phyloP scores from a whole-genome alignment of 306 rosid genomes.

The Trichosanthes cucumerina region DNA sequence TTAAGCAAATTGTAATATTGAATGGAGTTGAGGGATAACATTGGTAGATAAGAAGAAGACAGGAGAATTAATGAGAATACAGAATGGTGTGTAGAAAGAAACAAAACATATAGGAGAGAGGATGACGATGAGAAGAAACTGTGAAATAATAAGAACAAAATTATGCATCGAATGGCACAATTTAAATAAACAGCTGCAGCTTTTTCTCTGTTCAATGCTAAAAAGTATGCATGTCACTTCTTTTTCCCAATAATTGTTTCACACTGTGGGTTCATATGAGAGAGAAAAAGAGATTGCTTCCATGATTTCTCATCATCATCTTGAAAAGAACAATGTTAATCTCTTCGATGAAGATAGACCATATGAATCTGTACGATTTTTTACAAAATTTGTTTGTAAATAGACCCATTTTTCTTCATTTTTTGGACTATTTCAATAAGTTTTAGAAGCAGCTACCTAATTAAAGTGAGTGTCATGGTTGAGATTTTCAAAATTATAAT shows the following conservation, averaged over 20 bases:
- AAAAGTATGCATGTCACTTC: slow-evolving; percentile 5
- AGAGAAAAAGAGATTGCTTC: background rate
- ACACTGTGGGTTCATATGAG: background rate
- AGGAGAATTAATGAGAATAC: slow-evolving; percentile 25
- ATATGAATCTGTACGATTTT: background rate
- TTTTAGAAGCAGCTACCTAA: background rate
- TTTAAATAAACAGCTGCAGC: slow-evolving; percentile 7
- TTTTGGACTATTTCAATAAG: background rate
- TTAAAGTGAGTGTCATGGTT: background rate
- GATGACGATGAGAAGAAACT: slow-evolving; percentile 1
- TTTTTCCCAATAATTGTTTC: slow-evolving; percentile 6
- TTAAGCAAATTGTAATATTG: background rate
- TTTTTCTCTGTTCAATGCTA: slow-evolving; percentile 9
- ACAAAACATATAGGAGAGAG: slow-evolving; percentile 15
- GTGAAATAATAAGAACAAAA: background rate
- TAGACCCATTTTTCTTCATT: background rate
- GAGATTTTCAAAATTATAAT: background rate
- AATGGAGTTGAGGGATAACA: background rate
- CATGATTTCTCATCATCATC: slow-evolving; percentile 1
- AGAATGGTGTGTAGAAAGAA: slow-evolving; percentile 12
- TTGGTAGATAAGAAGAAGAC: slow-evolving; percentile 15
- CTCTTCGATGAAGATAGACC: background rate
- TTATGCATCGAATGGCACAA: slow-evolving; percentile 2
- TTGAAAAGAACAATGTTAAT: background rate
- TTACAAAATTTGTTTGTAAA: background rate